Evolutionary conservation across 2,329 filamentous ascomycete species (phyloP).

Genomic region (Daldinia eschscholtzii): DNA sequence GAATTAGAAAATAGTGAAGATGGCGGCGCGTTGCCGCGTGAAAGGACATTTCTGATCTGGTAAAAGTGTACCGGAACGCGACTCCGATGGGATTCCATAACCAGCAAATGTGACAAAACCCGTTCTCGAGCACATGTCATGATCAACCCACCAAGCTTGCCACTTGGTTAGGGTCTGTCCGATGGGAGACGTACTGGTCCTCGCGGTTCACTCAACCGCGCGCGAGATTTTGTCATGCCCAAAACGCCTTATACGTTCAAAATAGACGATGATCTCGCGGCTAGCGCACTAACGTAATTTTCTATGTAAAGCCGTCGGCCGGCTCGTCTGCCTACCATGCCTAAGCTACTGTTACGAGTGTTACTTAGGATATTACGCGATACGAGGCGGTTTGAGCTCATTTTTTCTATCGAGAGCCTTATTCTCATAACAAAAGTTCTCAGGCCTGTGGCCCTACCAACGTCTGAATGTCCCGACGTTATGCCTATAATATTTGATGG

Average conservation of each 20-base stretch:
- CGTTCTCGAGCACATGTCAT: constrained; percentile 22
- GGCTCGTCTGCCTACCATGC: neutral
- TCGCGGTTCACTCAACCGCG: constrained; percentile 19
- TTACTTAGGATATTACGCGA: constrained; percentile 20
- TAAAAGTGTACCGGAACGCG: constrained; percentile 29
- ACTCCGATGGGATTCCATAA: constrained; percentile 35
- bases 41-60: constrained; percentile 29
- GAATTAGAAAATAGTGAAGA: constrained; percentile 29
- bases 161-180: constrained; percentile 25
- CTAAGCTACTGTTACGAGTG: neutral
- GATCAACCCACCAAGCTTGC: constrained; percentile 28
- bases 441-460: neutral
- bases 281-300: neutral
- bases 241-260: constrained; percentile 21
- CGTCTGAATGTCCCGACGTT: neutral
- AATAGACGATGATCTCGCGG: neutral
- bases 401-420: constrained; percentile 10
- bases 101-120: constrained; percentile 10
- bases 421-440: constrained; percentile 2
- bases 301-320: constrained; percentile 1
- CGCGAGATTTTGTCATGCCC: constrained; percentile 20
- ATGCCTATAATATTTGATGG: neutral
- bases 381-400: constrained; percentile 26
- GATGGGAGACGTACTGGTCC: constrained; percentile 31
- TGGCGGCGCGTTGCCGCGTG: constrained; percentile 24